A percentile compares a stretch with the other conserved stretches of the same genome.
Conservation (phyloP, 1,139 yeast genomes). For the Scheffersomyces stambukii region DNA sequence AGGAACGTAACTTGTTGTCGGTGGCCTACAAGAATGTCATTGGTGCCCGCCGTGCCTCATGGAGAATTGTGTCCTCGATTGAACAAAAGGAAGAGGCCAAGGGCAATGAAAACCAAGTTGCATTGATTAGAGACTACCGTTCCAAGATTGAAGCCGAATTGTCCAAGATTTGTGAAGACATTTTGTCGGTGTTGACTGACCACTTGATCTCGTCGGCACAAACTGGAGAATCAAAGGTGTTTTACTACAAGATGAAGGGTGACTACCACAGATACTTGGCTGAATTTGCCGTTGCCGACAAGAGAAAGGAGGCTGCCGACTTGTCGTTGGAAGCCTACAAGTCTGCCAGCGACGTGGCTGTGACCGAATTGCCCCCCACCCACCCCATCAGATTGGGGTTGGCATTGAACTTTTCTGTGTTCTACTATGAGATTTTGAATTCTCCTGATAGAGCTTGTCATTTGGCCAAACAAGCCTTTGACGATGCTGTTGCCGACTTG, state of each 20-base stretch:
- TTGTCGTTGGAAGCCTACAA: constrained; percentile 92
- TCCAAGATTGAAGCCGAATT: constrained; percentile 91
- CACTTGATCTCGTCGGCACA: constrained; percentile 93
- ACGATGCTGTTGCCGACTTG: constrained; percentile 97
- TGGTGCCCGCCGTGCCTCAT: constrained; percentile 98
- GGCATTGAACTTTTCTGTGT: constrained; percentile 96
- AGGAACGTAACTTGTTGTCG: constrained; percentile 94
- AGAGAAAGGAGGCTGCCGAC: constrained; percentile 90
- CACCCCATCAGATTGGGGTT: constrained; percentile 98
- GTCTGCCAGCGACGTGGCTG: constrained; percentile 94
- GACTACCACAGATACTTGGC: constrained; percentile 99
- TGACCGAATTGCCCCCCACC: constrained; percentile 94
- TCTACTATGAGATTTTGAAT: constrained; percentile 95
- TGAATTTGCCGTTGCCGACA: constrained; percentile 88
- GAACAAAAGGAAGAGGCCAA: constrained; percentile 98
- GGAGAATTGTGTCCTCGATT: constrained; percentile 97
- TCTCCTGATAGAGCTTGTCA: constrained; percentile 99
- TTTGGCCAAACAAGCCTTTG: constrained; percentile 97
- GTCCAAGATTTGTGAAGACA: constrained; percentile 91
- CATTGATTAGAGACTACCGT: constrained; percentile 91
- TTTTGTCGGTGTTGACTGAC: constrained; percentile 78
- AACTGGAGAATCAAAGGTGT: constrained; percentile 96
- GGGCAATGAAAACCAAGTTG: constrained; percentile 85
- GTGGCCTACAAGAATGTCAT: constrained; percentile 98
- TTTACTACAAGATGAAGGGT: constrained; percentile 99